A percentile compares a stretch with the other conserved stretches of the same genome.
phyloP scores from a whole-genome alignment of 2,329 filamentous ascomycete species.

The Aspergillus pseudonomiae region DNA sequence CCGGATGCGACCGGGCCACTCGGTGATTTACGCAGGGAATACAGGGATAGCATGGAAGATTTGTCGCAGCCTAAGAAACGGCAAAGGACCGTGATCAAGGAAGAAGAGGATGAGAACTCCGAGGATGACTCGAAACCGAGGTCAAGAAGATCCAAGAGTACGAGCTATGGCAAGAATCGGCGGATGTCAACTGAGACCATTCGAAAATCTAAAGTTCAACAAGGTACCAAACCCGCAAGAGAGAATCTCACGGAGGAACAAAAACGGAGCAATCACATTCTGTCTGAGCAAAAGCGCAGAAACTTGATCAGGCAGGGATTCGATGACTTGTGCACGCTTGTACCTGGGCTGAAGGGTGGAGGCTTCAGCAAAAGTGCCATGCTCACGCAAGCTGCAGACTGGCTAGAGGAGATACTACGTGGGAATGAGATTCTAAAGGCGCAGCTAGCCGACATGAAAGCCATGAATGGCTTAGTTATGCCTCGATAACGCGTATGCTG shows the following conservation, averaged over 20 bases:
- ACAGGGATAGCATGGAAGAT: slow-evolving; percentile 26
- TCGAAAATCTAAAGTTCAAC: slow-evolving; percentile 38
- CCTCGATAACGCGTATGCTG: slow-evolving; percentile 30
- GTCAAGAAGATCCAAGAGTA: slow-evolving; percentile 54
- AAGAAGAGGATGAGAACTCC: slow-evolving; percentile 44
- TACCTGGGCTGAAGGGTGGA: slow-evolving; percentile 73
- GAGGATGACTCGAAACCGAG: slow-evolving; percentile 37
- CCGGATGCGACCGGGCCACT: slow-evolving; percentile 11
- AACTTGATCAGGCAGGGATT: slow-evolving; percentile 82
- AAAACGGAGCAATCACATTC: slow-evolving; percentile 83
- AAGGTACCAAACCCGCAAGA: slow-evolving; percentile 42
- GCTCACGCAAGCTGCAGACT: slow-evolving; percentile 74
- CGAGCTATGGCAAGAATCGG: slow-evolving; percentile 36
- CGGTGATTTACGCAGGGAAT: slow-evolving; percentile 18
- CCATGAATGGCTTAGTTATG: slow-evolving; percentile 40
- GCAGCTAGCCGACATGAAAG: slow-evolving; percentile 56
- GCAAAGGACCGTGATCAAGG: slow-evolving; percentile 36
- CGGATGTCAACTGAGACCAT: slow-evolving; percentile 39
- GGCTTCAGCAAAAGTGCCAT: slow-evolving; percentile 83
- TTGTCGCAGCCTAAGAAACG: slow-evolving; percentile 35
- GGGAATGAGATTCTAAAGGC: slow-evolving; percentile 66
- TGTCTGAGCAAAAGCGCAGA: slow-evolving; percentile 82
- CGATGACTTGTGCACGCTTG: slow-evolving; percentile 74
- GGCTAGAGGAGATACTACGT: slow-evolving; percentile 71
- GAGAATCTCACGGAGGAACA: slow-evolving; percentile 75